These are phyloP conservation scores for Gorgonomyces haynaldii DNA, from an alignment of 192 early-diverging fungal genomes.

Conservation along the genomic window DNA sequence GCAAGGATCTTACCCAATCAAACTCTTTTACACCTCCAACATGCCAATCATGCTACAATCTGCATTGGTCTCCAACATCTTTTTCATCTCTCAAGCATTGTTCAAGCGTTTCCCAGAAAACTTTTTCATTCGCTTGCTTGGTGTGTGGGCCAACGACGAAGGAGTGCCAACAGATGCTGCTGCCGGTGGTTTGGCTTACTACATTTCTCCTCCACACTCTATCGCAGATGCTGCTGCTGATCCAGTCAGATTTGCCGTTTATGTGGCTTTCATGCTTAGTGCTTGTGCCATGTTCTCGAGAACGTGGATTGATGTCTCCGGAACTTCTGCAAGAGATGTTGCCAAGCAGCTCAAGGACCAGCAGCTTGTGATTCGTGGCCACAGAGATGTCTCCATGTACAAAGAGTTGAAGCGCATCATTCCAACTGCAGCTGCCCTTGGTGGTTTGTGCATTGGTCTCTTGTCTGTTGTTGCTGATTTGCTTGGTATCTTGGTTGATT, in stretches of 20 bases:
- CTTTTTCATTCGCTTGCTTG: slow-evolving; percentile 82
- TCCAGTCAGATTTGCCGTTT: slow-evolving; percentile 91
- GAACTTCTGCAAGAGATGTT: slow-evolving; percentile 94
- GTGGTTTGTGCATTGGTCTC: slow-evolving; percentile 92
- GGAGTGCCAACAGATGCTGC: slow-evolving; percentile 94
- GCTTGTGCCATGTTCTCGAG: slow-evolving; percentile 95
- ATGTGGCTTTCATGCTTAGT: slow-evolving; percentile 87
- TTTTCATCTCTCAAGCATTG: slow-evolving; percentile 97
- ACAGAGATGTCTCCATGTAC: slow-evolving; percentile 94
- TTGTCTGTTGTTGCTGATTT: slow-evolving; percentile 94
- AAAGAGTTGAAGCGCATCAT: slow-evolving; percentile 99
- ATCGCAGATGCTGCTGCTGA: slow-evolving; percentile 73
- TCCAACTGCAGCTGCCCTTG: slow-evolving; percentile 93
- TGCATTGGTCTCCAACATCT: slow-evolving; percentile 90
- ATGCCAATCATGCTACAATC: slow-evolving; percentile 99
- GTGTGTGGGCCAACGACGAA: slow-evolving; percentile 92
- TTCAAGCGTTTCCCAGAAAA: slow-evolving; percentile 97
- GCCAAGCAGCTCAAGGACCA: slow-evolving; percentile 97
- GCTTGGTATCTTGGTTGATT: slow-evolving; percentile 40
- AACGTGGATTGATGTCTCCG: slow-evolving; percentile 98
- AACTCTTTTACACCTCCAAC: slow-evolving; percentile 99
- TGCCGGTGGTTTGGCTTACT: slow-evolving; percentile 89
- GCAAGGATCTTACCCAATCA: slow-evolving; percentile 96
- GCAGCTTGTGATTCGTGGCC: slow-evolving; percentile 84
- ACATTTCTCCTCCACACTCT: slow-evolving; percentile 91